phyloP scores from a whole-genome alignment of 2,329 filamentous ascomycete genomes.

The Cyanodermella asteris region DNA sequence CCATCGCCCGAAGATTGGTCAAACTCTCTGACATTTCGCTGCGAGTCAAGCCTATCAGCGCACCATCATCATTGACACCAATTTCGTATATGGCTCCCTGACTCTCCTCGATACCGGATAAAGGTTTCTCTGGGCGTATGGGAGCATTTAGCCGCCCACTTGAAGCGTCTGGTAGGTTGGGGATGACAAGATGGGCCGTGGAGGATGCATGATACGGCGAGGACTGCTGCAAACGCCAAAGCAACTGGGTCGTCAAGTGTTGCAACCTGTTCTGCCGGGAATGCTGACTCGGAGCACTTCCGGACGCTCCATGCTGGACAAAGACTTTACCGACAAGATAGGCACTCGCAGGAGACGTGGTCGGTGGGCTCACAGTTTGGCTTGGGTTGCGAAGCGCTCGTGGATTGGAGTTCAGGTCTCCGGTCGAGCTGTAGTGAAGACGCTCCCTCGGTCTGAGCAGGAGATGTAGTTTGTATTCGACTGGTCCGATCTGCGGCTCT shows the following conservation, averaged over 20 bases:
- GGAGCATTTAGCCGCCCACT: slow-evolving; percentile 36
- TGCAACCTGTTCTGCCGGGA: slow-evolving; percentile 66
- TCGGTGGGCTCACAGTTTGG: slow-evolving; percentile 1
- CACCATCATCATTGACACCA: slow-evolving; percentile 85
- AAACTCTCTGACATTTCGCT: slow-evolving; percentile 89
- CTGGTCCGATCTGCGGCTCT: slow-evolving; percentile 83
- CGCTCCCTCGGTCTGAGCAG: slow-evolving; percentile 56
- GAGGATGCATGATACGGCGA: slow-evolving; percentile 74
- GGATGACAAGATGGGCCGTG: slow-evolving; percentile 51
- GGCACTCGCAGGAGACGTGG: slow-evolving; percentile 17
- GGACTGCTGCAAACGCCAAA: slow-evolving; percentile 90
- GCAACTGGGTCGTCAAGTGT: slow-evolving; percentile 78
- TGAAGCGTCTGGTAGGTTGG: slow-evolving; percentile 45
- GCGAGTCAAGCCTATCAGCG: slow-evolving; percentile 64
- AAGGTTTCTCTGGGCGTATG: slow-evolving; percentile 29
- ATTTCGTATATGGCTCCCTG: slow-evolving; percentile 90
- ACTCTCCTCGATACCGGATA: slow-evolving; percentile 72
- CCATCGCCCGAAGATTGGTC: slow-evolving; percentile 69
- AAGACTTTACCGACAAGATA: no score
- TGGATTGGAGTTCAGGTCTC: slow-evolving; percentile 12
- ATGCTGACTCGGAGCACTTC: slow-evolving; percentile 39
- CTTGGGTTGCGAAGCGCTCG: slow-evolving; percentile 1
- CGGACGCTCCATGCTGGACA: no score
- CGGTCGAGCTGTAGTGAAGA: slow-evolving; percentile 52
- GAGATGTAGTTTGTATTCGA: slow-evolving; percentile 90